Conservation (phyloP, 805 yeast genomes). For the Pichia rugopelliculosa region DNA sequence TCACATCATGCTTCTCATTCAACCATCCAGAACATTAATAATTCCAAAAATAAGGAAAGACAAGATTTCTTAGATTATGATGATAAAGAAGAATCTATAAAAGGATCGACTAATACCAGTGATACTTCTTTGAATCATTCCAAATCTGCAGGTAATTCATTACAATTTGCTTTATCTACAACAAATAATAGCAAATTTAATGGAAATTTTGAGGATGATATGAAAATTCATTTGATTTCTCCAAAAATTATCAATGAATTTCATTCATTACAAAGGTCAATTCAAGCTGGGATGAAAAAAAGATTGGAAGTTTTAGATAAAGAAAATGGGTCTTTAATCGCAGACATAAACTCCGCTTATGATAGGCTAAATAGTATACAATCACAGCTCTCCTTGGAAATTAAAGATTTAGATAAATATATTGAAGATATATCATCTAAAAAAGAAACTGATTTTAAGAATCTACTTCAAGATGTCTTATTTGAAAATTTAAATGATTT, state of each 20-base stretch:
- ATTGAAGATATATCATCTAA: constrained; percentile 22
- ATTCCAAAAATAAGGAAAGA: not conserved
- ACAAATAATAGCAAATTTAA: not conserved
- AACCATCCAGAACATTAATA: not conserved
- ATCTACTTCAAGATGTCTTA: constrained; percentile 16
- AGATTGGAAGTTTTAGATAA: constrained; percentile 20
- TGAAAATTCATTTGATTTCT: constrained; percentile 6
- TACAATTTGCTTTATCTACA: not conserved
- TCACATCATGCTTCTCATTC: constrained; percentile 2
- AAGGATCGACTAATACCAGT: not conserved
- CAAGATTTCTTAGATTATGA: not conserved
- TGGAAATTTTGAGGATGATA: not conserved
- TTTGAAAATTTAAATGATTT: constrained; percentile 25
- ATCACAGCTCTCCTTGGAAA: constrained; percentile 21
- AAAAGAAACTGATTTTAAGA: constrained; percentile 22
- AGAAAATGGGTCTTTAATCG: constrained; percentile 25
- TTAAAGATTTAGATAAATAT: constrained; percentile 23
- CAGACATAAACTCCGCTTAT: constrained; percentile 20
- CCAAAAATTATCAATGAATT: constrained; percentile 18
- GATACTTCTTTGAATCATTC: not conserved
- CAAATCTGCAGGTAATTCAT: not conserved
- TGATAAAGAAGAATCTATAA: not conserved
- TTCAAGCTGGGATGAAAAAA: constrained; percentile 19
- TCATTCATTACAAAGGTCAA: constrained; percentile 22
- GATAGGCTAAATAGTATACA: constrained; percentile 25